Conservation (phyloP, 2,329 filamentous ascomycete genomes). For the Coniochaeta ligniaria region DNA sequence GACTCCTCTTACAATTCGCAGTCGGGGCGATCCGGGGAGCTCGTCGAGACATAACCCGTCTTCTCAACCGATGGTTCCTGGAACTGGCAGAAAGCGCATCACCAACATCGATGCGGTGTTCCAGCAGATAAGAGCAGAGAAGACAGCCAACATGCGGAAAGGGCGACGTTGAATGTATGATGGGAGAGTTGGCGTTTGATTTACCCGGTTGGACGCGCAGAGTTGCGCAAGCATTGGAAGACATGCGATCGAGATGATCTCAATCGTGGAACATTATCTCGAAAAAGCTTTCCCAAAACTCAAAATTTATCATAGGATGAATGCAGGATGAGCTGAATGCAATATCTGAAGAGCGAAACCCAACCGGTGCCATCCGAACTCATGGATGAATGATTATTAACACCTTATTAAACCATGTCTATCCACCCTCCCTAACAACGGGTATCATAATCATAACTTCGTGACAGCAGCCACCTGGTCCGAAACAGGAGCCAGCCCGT, state of each 20-base stretch:
- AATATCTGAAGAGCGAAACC: not conserved
- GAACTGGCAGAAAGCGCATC: not conserved
- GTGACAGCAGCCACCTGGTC: not conserved
- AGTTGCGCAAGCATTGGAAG: not conserved
- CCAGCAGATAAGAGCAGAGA: not conserved
- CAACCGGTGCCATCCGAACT: not conserved
- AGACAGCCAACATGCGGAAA: not conserved
- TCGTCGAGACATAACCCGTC: not conserved
- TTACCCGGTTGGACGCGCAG: not conserved
- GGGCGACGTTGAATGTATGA: not conserved
- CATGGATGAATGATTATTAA: not conserved
- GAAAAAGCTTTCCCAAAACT: not conserved
- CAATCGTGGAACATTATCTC: not conserved
- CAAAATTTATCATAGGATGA: no score
- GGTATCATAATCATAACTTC: not conserved
- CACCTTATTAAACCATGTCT: not conserved
- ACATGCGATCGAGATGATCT: not conserved
- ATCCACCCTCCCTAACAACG: not conserved
- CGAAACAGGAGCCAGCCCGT: not conserved
- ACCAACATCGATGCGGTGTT: not conserved
- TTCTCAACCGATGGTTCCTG: not conserved
- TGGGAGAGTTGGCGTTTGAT: not conserved
- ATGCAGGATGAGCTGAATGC: not conserved
- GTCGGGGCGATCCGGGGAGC: not conserved
- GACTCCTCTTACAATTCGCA: not conserved